Percentiles rank a stretch among this genome's conserved stretches.
Evolutionary conservation across 2,329 filamentous ascomycete species (phyloP).

Genomic region (Arthrobotrys megalospora): DNA sequence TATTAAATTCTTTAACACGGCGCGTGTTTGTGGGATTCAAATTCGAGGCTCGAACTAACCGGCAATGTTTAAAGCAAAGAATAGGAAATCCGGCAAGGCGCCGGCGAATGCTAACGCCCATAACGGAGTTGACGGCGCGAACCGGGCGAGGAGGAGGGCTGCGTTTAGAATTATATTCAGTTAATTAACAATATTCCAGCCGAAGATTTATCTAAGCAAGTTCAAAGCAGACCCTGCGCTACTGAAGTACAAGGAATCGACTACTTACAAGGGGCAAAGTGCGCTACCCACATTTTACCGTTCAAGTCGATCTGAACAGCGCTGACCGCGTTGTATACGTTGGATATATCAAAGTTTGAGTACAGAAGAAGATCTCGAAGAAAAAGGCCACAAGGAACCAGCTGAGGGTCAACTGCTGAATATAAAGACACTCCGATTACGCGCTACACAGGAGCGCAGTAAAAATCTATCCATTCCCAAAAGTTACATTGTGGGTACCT

Average conservation of each 20-base stretch:
- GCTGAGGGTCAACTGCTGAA: neutral
- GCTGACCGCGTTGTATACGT: conserved; percentile 31
- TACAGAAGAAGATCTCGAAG: neutral
- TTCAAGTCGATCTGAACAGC: neutral
- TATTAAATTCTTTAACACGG: neutral
- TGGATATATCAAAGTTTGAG: conserved; percentile 5
- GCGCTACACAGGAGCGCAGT: neutral
- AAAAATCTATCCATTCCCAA: neutral
- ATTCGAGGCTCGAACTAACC: neutral
- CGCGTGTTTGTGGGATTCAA: neutral
- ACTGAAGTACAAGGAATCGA: neutral
- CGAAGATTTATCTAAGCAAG: neutral
- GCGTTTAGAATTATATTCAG: neutral
- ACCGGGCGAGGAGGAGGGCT: conserved; percentile 38
- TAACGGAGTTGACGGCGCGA: conserved; percentile 43
- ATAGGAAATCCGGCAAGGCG: conserved; percentile 35
- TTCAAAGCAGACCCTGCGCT: neutral
- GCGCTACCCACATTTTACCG: conserved; percentile 37
- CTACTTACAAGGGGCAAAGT: conserved; percentile 47
- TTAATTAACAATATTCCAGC: neutral
- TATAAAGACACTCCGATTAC: conserved; percentile 13
- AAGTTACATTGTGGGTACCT: neutral
- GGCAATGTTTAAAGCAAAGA: conserved; percentile 11
- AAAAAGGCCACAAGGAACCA: neutral
- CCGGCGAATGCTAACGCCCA: conserved; percentile 45